A percentile compares a stretch with the other conserved stretches of the same genome.
These are phyloP conservation scores for Astrocystis sublimbata DNA, from an alignment of 495 filamentous ascomycete species.

Conservation along the genomic window DNA sequence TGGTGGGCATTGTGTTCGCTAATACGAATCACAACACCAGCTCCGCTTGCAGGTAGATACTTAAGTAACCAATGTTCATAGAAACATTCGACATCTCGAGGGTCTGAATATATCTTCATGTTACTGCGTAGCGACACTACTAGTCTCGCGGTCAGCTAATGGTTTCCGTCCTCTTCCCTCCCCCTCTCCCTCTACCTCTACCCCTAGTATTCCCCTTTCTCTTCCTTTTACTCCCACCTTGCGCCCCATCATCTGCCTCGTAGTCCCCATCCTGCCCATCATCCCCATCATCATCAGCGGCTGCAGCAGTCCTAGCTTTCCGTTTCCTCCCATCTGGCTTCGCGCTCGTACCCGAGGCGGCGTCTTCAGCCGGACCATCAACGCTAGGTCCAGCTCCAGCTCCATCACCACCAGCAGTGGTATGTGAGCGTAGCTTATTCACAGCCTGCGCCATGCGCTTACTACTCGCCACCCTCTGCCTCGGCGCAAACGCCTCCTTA, in stretches of 20 bases:
- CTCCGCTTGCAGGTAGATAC: not conserved
- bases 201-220: constrained; percentile 31
- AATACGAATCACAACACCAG: not conserved
- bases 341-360: not conserved
- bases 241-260: not conserved
- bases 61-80: not conserved
- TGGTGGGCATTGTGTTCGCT: not conserved
- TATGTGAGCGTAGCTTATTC: constrained; percentile 57
- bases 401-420: constrained; percentile 20
- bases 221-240: constrained; percentile 20
- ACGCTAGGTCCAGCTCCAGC: too few species aligned
- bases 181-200: constrained; percentile 34
- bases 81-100: not conserved
- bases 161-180: constrained; percentile 10
- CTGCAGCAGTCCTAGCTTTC: constrained; percentile 24
- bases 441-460: constrained; percentile 85
- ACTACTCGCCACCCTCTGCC: constrained; percentile 64
- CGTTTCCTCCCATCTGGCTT: constrained; percentile 22
- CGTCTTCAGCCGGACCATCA: constrained; percentile 24
- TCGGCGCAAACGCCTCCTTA: constrained; percentile 74
- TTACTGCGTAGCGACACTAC: not conserved
- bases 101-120: not conserved
- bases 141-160: not conserved
- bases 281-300: constrained; percentile 15
- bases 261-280: constrained; percentile 25